Conservation (phyloP, 768 basidiomycete genomes). For the Tricholoma flavovirens region DNA sequence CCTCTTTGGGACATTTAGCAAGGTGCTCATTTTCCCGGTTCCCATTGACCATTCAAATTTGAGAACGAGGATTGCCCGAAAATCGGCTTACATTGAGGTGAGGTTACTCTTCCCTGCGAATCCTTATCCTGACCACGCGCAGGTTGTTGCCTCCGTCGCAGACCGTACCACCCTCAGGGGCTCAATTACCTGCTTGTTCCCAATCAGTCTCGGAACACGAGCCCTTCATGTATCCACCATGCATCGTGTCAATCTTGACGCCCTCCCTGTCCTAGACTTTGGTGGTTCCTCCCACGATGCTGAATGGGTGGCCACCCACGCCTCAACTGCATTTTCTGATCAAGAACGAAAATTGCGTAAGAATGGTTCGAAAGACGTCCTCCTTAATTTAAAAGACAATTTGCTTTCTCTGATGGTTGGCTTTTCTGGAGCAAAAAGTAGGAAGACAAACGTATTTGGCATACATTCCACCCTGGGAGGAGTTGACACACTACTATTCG, state of each 20-base stretch:
- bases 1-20: constrained; percentile 17
- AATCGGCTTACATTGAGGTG: constrained; percentile 46
- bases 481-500: constrained; percentile 38
- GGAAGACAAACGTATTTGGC: background rate
- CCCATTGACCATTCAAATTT: constrained; percentile 32
- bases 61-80: constrained; percentile 45
- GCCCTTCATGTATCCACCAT: constrained; percentile 15
- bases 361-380: constrained; percentile 1
- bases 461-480: background rate
- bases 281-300: background rate
- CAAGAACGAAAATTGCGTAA: constrained; percentile 10
- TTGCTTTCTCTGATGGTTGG: constrained; percentile 17
- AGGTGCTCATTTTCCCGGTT: constrained; percentile 35
- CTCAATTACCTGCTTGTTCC: background rate
- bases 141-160: background rate
- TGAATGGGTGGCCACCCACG: constrained; percentile 20
- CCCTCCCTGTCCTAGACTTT: constrained; percentile 17
- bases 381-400: constrained; percentile 9
- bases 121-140: background rate
- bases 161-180: background rate
- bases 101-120: constrained; percentile 9
- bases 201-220: background rate
- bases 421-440: background rate
- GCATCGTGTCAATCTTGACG: constrained; percentile 26
- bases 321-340: constrained; percentile 16